Evolutionary conservation across 805 yeast genomes (phyloP).

Genomic region (Teunomyces panamensis): DNA sequence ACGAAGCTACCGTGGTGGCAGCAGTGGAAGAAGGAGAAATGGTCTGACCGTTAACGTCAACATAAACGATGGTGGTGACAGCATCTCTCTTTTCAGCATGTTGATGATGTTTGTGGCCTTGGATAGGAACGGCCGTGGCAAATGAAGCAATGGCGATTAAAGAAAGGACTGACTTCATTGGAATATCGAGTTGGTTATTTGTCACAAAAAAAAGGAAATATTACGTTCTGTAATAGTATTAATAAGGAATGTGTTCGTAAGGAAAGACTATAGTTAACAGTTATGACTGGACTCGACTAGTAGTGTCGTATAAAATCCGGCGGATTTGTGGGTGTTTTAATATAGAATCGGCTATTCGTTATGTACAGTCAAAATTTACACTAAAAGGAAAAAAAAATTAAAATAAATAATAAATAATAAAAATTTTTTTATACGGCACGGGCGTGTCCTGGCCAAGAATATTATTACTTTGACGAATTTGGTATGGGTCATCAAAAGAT

Average conservation of each 20-base stretch:
- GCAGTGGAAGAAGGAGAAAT: conserved; percentile 9
- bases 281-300: neutral
- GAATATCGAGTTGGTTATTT: neutral
- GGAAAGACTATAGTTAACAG: conserved; percentile 28
- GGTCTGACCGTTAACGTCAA: conserved; percentile 27
- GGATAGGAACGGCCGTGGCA: conserved; percentile 33
- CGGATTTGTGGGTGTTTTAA: conserved; percentile 1
- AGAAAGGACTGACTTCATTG: conserved; percentile 28
- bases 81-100: conserved; percentile 33
- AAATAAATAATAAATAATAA: neutral
- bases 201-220: neutral
- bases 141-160: conserved; percentile 25
- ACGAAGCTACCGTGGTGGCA: conserved; percentile 4
- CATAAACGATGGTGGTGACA: conserved; percentile 36
- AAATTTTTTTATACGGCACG: neutral
- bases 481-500: neutral
- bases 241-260: conserved; percentile 10
- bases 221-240: neutral
- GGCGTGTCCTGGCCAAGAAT: neutral
- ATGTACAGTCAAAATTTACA: neutral
- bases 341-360: neutral
- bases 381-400: neutral
- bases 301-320: neutral
- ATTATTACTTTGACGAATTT: neutral
- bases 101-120: conserved; percentile 35